Evolutionary conservation across 768 basidiomycete genomes (phyloP).

Genomic region (Tylopilus vinaceipallidus): DNA sequence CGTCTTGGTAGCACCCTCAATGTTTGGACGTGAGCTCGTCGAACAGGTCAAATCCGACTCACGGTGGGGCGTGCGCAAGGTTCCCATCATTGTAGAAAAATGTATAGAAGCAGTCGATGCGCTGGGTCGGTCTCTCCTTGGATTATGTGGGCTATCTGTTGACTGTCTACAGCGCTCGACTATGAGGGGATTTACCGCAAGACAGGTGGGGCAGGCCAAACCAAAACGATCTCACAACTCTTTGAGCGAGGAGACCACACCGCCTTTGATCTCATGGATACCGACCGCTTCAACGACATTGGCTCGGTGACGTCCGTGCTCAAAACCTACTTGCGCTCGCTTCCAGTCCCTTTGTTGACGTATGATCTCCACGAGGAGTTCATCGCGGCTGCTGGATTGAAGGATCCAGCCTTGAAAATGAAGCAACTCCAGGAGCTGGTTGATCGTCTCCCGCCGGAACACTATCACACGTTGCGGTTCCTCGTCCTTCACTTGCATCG

Average conservation of each 20-base stretch:
- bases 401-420: slow-evolving; percentile 59
- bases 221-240: slow-evolving; percentile 88
- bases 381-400: slow-evolving; percentile 68
- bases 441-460: slow-evolving; percentile 76
- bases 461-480: slow-evolving; percentile 79
- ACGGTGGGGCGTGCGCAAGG: slow-evolving; percentile 53
- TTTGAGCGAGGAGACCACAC: slow-evolving; percentile 92
- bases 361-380: slow-evolving; percentile 91
- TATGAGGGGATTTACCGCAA: slow-evolving; percentile 99
- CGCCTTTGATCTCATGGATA: slow-evolving; percentile 84
- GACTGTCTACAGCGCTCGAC: slow-evolving; percentile 65
- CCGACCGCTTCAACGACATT: slow-evolving; percentile 93
- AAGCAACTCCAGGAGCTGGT: slow-evolving; percentile 65
- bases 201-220: slow-evolving; percentile 89
- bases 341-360: slow-evolving; percentile 89
- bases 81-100: slow-evolving; percentile 92
- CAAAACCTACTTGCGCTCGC: slow-evolving; percentile 92
- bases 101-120: slow-evolving; percentile 93
- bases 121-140: slow-evolving; percentile 52
- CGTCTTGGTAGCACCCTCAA: slow-evolving; percentile 61
- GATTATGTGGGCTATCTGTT: neutral
- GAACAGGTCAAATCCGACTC: slow-evolving; percentile 80
- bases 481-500: slow-evolving; percentile 87
- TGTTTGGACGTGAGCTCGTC: slow-evolving; percentile 87
- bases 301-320: slow-evolving; percentile 95